phyloP scores from a whole-genome alignment of 345 rosid species.

The Salix purpurea region DNA sequence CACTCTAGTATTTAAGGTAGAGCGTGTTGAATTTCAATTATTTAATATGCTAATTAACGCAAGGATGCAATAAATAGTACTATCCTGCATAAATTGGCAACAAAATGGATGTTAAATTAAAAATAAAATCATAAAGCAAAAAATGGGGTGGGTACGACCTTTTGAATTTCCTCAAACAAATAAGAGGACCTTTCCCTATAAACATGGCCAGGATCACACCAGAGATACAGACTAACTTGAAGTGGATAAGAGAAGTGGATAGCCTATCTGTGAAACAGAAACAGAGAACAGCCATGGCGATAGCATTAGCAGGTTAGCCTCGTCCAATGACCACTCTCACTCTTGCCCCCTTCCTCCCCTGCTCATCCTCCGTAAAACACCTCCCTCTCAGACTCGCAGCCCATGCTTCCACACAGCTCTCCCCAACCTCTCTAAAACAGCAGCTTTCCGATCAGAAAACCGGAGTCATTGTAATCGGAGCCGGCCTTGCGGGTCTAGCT shows the following conservation, averaged over 20 bases:
- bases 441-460: constrained; percentile 14
- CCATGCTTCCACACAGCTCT: constrained; percentile 11
- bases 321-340: neutral
- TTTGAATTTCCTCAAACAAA: no score
- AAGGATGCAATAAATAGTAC: no score
- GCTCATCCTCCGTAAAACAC: constrained; percentile 11
- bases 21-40: no score
- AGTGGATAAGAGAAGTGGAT: neutral
- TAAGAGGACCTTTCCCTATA: no score
- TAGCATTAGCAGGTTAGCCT: neutral
- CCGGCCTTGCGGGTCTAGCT: constrained; percentile 86
- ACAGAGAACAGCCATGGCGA: neutral
- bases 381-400: constrained; percentile 8
- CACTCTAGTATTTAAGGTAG: no score
- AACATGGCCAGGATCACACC: no score
- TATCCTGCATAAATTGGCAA: no score
- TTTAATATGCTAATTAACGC: no score
- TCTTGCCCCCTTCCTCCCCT: constrained; percentile 2
- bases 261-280: neutral
- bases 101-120: no score
- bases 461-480: constrained; percentile 66
- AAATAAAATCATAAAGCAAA: no score
- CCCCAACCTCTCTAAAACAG: constrained; percentile 5
- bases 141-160: no score
- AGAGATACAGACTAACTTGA: no score